A percentile compares a stretch with the other conserved stretches of the same genome.
Evolutionary conservation across 257 asterid genomes (phyloP).

Genomic region (Ehretia macrophylla): DNA sequence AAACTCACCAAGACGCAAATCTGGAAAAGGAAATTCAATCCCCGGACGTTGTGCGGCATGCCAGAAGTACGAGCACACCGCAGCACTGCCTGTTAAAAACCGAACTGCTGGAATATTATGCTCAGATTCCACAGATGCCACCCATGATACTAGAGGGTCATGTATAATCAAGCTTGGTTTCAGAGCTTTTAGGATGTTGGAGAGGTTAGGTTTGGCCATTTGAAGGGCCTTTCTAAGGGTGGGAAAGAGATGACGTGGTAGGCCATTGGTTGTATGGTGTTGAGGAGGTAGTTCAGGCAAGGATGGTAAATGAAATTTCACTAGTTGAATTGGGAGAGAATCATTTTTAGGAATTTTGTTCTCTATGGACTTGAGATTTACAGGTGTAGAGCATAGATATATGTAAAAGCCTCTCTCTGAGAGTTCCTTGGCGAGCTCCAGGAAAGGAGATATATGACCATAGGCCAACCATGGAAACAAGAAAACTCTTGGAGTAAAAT

Average conservation of each 20-base stretch:
- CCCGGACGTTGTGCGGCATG: too few species aligned
- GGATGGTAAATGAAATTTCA: constrained; percentile 38
- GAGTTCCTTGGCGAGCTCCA: constrained; percentile 49
- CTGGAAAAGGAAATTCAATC: too few species aligned
- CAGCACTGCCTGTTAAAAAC: too few species aligned
- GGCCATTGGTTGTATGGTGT: constrained; percentile 50
- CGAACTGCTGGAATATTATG: too few species aligned
- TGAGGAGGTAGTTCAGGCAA: constrained; percentile 41
- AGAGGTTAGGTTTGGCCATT: constrained; percentile 25
- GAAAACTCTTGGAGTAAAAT: too few species aligned
- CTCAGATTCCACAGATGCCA: too few species aligned
- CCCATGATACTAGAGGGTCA: too few species aligned
- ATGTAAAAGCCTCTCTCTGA: constrained; percentile 20
- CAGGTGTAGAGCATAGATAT: constrained; percentile 38
- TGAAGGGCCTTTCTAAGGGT: constrained; percentile 29
- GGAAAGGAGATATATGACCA: constrained; percentile 50
- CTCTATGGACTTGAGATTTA: constrained; percentile 35
- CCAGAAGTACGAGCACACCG: too few species aligned
- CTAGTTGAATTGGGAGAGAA: too few species aligned
- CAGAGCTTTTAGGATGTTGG: too few species aligned
- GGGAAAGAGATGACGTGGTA: constrained; percentile 44
- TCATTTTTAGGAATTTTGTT: not conserved
- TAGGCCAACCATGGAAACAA: too few species aligned
- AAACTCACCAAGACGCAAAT: not conserved
- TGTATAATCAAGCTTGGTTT: too few species aligned